phyloP scores from a whole-genome alignment of 2,329 filamentous ascomycete species.

The Xenoacremonium recifei region DNA sequence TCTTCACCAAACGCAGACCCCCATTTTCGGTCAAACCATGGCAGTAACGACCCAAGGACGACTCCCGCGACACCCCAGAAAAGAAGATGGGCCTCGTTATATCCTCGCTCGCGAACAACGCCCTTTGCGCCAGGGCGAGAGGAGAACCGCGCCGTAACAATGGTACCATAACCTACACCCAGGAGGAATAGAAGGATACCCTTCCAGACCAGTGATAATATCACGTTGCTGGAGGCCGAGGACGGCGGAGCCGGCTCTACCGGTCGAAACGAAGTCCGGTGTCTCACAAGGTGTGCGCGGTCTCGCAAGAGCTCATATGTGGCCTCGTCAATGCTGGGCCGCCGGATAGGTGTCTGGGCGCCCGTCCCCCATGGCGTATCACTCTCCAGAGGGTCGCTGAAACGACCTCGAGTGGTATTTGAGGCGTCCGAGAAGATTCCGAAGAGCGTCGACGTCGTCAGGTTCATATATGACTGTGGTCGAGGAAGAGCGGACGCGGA shows the following conservation, averaged over 20 bases:
- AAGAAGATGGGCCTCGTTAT: slow-evolving; percentile 65
- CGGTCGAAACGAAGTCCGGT: slow-evolving; percentile 34
- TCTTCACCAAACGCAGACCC: slow-evolving; percentile 49
- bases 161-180: slow-evolving; percentile 77
- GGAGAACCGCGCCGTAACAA: slow-evolving; percentile 74
- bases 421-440: slow-evolving; percentile 81
- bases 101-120: slow-evolving; percentile 32
- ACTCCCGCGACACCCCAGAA: slow-evolving; percentile 85
- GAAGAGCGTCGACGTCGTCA: slow-evolving; percentile 84
- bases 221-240: slow-evolving; percentile 24
- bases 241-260: slow-evolving; percentile 21
- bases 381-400: slow-evolving; percentile 48
- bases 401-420: slow-evolving; percentile 51
- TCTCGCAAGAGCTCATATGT: slow-evolving; percentile 45
- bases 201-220: slow-evolving; percentile 55
- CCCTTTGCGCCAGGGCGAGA: slow-evolving; percentile 41
- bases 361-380: slow-evolving; percentile 78
- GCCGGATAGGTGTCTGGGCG: slow-evolving; percentile 62
- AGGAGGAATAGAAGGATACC: slow-evolving; percentile 70
- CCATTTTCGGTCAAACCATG: slow-evolving; percentile 80
- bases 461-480: slow-evolving; percentile 76
- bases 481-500: slow-evolving; percentile 51
- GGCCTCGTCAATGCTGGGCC: slow-evolving; percentile 42
- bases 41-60: slow-evolving; percentile 73
- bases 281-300: slow-evolving; percentile 33